Conservation (phyloP, 106 monocot genomes). For the Dendrobium nobile region DNA sequence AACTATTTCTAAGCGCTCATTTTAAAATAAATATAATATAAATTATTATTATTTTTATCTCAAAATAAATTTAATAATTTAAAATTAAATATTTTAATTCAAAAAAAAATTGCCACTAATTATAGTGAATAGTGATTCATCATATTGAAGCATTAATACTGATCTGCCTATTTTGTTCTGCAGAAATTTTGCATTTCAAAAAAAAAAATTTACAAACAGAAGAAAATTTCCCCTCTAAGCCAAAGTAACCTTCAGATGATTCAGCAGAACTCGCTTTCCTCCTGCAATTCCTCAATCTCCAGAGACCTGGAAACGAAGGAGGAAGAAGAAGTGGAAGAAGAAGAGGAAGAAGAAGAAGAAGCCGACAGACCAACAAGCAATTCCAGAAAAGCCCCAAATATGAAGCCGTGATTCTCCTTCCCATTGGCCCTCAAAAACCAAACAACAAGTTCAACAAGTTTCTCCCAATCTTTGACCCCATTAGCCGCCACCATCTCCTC, state of each 20-base stretch:
- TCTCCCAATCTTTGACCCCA: constrained; percentile 30
- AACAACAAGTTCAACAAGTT: constrained; percentile 38
- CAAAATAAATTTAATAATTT: too few relatives aligned
- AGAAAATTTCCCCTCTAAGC: not conserved
- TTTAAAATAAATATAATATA: too few relatives aligned
- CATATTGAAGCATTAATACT: too few relatives aligned
- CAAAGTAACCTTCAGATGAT: not conserved
- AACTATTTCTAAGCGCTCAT: too few relatives aligned
- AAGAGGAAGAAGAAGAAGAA: constrained; percentile 7
- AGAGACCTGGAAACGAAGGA: not conserved
- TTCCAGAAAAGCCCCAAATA: constrained; percentile 45
- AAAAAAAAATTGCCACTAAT: too few relatives aligned
- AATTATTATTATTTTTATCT: too few relatives aligned
- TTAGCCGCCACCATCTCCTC: constrained; percentile 58
- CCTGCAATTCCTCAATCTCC: constrained; percentile 2
- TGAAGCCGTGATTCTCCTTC: constrained; percentile 33
- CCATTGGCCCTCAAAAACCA: constrained; percentile 46
- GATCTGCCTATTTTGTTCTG: too few relatives aligned
- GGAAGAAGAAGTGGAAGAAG: not conserved
- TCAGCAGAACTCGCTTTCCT: not conserved
- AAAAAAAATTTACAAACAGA: not conserved
- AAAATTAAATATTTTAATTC: too few relatives aligned
- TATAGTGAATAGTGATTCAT: too few relatives aligned
- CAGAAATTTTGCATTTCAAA: not conserved
- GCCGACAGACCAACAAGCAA: constrained; percentile 21